Conservation (phyloP, 2,329 filamentous ascomycete species). For the Parastagonospora avenae region DNA sequence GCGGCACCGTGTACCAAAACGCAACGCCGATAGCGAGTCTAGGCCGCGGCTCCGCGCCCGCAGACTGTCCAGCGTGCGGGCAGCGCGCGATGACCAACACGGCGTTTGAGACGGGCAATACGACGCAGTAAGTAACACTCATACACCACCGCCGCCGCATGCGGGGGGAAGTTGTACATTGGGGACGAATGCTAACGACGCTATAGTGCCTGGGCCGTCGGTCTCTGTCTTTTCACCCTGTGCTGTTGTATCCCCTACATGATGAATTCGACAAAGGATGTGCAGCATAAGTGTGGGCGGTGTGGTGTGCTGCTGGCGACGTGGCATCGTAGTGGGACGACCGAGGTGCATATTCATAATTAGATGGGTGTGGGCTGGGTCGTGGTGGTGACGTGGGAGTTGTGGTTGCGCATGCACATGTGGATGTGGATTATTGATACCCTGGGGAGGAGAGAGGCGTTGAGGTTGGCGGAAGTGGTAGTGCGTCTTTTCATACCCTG, state of each 20-base stretch:
- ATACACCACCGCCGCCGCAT: not conserved
- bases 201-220: constrained; percentile 52
- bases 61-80: constrained; percentile 56
- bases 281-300: constrained; percentile 54
- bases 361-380: constrained; percentile 12
- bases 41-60: constrained; percentile 46
- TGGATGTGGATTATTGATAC: not conserved
- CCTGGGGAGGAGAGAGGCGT: too few species aligned
- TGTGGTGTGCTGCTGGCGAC: constrained; percentile 54
- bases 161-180: not conserved
- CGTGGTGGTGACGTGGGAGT: not conserved
- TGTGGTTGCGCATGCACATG: too few species aligned
- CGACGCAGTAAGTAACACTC: constrained; percentile 49
- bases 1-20: constrained; percentile 42
- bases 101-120: constrained; percentile 44
- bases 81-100: constrained; percentile 47
- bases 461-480: not conserved
- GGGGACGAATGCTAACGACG: constrained; percentile 8
- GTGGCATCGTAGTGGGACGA: constrained; percentile 56
- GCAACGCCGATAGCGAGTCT: constrained; percentile 42
- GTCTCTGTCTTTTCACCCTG: constrained; percentile 51
- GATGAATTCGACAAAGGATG: constrained; percentile 55
- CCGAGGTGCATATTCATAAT: constrained; percentile 51
- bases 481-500: not conserved
- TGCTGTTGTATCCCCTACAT: constrained; percentile 57